Percentiles rank a stretch among this genome's conserved stretches.
phyloP scores from a whole-genome alignment of 805 yeast genomes.

The Suhomyces sp. region DNA sequence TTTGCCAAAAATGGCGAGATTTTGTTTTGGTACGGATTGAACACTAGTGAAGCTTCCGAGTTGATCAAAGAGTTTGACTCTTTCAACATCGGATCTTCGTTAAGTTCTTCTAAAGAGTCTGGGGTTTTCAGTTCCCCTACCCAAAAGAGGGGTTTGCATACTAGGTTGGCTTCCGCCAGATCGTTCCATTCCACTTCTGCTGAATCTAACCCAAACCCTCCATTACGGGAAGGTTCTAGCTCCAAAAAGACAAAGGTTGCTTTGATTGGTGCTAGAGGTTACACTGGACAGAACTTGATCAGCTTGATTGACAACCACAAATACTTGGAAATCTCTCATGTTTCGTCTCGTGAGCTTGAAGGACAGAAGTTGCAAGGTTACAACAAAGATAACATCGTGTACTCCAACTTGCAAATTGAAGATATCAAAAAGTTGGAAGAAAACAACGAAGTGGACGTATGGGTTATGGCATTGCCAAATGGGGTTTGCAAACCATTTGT shows the following conservation, averaged over 20 bases:
- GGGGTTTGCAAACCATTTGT: constrained; percentile 93
- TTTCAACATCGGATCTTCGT: constrained; percentile 31
- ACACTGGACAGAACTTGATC: constrained; percentile 91
- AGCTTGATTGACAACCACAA: constrained; percentile 86
- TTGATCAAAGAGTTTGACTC: constrained; percentile 54
- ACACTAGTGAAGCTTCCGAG: constrained; percentile 57
- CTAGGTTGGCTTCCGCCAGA: constrained; percentile 16
- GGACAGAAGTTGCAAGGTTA: constrained; percentile 89
- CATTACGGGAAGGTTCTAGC: constrained; percentile 62
- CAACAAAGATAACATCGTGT: constrained; percentile 72
- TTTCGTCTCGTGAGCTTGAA: constrained; percentile 89
- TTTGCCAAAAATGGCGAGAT: constrained; percentile 85
- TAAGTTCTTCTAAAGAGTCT: constrained; percentile 39
- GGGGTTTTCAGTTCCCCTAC: constrained; percentile 47
- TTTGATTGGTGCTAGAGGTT: constrained; percentile 97
- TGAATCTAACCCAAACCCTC: constrained; percentile 66
- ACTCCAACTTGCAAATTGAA: constrained; percentile 83
- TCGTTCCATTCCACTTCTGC: constrained; percentile 12
- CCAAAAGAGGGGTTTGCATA: constrained; percentile 53
- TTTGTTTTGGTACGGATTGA: constrained; percentile 92
- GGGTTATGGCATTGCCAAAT: constrained; percentile 99
- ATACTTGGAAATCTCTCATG: constrained; percentile 81
- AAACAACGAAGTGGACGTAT: constrained; percentile 77
- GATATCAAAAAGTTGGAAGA: constrained; percentile 80
- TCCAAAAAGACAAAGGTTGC: constrained; percentile 71